A percentile compares a stretch with the other conserved stretches of the same genome.
phyloP scores from a whole-genome alignment of 2,329 filamentous ascomycete genomes.

The Escovopsis sp. region DNA sequence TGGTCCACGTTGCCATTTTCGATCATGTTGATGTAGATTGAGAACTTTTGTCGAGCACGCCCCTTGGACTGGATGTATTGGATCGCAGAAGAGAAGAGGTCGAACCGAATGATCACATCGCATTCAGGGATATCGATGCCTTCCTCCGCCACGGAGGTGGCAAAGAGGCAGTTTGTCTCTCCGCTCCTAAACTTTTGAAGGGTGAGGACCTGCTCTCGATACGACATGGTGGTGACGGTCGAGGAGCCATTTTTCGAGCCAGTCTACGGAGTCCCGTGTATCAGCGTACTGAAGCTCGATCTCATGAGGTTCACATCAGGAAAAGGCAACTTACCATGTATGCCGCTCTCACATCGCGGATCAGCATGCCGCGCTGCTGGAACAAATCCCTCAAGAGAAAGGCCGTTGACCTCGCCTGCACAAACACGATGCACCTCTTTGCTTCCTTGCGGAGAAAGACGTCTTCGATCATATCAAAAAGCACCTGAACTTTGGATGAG shows the following conservation, averaged over 20 bases:
- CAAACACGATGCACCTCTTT: constrained; percentile 69
- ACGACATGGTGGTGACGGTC: constrained; percentile 48
- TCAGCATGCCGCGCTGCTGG: constrained; percentile 34
- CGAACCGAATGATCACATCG: constrained; percentile 59
- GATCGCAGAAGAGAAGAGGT: constrained; percentile 79
- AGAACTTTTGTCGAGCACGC: constrained; percentile 62
- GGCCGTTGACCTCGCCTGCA: constrained; percentile 64
- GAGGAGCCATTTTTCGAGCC: constrained; percentile 17
- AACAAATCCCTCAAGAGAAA: constrained; percentile 58
- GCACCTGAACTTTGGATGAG: constrained; percentile 57
- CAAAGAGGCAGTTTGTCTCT: constrained; percentile 47
- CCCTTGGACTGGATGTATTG: constrained; percentile 91
- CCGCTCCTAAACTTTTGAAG: constrained; percentile 50
- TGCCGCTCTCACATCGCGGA: constrained; percentile 43
- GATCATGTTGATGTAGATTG: constrained; percentile 72
- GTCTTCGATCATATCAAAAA: constrained; percentile 44
- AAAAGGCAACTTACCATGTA: constrained; percentile 37
- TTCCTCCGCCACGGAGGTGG: constrained; percentile 53
- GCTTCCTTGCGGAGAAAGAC: constrained; percentile 46
- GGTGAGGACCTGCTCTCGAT: constrained; percentile 58
- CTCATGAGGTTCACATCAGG: neutral
- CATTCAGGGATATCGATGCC: constrained; percentile 55
- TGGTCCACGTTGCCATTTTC: constrained; percentile 56
- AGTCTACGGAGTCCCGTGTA: constrained; percentile 11
- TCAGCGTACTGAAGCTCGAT: neutral